Evolutionary conservation across 345 rosid species (phyloP), one percentile per base, ranked within the genome.

Genomic region (Eucalyptus pauciflora): DNA sequence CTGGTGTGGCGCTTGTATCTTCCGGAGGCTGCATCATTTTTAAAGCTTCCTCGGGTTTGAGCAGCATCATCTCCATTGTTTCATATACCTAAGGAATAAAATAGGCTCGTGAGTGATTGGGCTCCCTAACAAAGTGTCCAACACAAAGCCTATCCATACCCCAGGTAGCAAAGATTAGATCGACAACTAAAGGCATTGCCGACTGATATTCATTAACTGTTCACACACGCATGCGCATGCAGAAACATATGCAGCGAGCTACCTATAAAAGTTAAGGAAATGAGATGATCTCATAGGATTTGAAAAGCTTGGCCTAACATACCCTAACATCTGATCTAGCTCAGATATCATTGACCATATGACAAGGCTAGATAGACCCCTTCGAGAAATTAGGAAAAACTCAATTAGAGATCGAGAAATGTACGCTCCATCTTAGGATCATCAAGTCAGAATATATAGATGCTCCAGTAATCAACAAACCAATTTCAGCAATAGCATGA

Each of bases 21-120:
- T 62, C 89, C 17, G 51, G 86, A 86, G 92, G 94, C 89, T 93
- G 95, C 91, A 93, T 88, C 79, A 93, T 90, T 90, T 94, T 96
- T 88, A 93, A 81, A 79, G 94, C 94, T 91, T 96, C 97, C 60
- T 96, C 97, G 9, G 98, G 98, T 86, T 94, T 94, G 37, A 93
- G 86, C 89, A 95, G 52, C 96, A 97, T 93, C 79, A 93, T 91
- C 91, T 97, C 99, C 91, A 96, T 95, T 7, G 99, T 96, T 93
- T 96, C 97, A 89, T 97, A 97, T 13, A 96, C 99, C 99, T 97
- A 37, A 6, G 41, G 46, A 85, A 25, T n/a, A 17, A 29, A 56
- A 79, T 33, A 87, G 18, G 67, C 83, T 58, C n/a, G n/a, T 54
- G 50, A 31, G 48, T 43, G 24, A 27, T 29, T 88, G 24, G 89